Evolutionary conservation across 2,329 filamentous ascomycete genomes (phyloP).

Genomic region (Pseudocercospora musae): DNA sequence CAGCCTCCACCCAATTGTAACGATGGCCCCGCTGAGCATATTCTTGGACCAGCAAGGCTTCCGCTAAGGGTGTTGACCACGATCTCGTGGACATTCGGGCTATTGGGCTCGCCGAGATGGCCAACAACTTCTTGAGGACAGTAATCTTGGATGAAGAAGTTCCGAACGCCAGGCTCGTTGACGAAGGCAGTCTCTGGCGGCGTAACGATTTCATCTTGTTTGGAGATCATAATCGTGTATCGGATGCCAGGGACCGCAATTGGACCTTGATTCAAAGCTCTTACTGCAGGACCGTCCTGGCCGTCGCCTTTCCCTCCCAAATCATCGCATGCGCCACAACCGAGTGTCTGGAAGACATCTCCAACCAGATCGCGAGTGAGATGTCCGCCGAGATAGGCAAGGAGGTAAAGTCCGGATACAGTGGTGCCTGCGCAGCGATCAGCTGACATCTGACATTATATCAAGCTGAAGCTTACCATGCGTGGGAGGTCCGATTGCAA

Average conservation of each 20-base stretch:
- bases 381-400: conserved; percentile 9
- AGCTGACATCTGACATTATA: neutral
- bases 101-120: conserved; percentile 9
- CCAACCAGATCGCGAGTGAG: conserved; percentile 4
- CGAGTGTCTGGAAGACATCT: conserved; percentile 1
- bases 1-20: neutral
- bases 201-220: conserved; percentile 16
- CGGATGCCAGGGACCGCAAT: conserved; percentile 14
- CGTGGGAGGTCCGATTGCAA: conserved; percentile 9
- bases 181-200: conserved; percentile 16
- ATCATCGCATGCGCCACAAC: conserved; percentile 12
- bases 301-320: neutral
- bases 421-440: neutral
- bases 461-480: conserved; percentile 1
- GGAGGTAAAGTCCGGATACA: conserved; percentile 2
- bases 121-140: conserved; percentile 15
- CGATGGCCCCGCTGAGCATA: conserved; percentile 1
- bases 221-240: conserved; percentile 15
- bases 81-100: conserved; percentile 8
- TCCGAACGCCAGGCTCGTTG: conserved; percentile 11
- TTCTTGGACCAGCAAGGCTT: neutral
- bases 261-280: conserved; percentile 11
- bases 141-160: conserved; percentile 17
- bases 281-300: conserved; percentile 6
- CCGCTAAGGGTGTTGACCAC: conserved; percentile 9